Percentiles rank a stretch among this genome's conserved stretches.
These are phyloP conservation scores for Schizosaccharomyces osmophilus DNA, from an alignment of 805 yeast genomes.

Conservation along the genomic window DNA sequence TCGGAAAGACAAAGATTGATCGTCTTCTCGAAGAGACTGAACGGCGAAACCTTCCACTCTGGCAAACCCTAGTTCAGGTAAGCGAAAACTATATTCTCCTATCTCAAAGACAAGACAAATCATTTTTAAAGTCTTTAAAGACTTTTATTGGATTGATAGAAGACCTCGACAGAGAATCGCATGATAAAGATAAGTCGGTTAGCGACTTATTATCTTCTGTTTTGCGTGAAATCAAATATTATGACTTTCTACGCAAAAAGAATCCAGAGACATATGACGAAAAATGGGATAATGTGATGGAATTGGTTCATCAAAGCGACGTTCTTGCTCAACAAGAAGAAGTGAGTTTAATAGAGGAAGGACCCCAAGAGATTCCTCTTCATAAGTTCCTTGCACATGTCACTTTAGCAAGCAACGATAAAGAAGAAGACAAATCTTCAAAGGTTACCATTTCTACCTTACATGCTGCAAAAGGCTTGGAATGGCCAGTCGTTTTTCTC, in stretches of 20 bases:
- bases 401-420: not conserved
- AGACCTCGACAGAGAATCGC: not conserved
- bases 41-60: slow-evolving; percentile 4
- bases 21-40: slow-evolving; percentile 10
- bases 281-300: slow-evolving; percentile 9
- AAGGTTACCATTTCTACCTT: slow-evolving; percentile 49
- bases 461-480: slow-evolving; percentile 82
- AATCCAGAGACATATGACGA: slow-evolving; percentile 6
- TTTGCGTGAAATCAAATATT: not conserved
- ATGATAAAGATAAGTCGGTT: not conserved
- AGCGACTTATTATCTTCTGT: not conserved
- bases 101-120: not conserved
- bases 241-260: slow-evolving; percentile 2
- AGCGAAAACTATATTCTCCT: slow-evolving; percentile 3
- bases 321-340: not conserved
- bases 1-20: slow-evolving; percentile 33
- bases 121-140: not conserved
- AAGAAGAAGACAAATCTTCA: not conserved
- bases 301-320: slow-evolving; percentile 2
- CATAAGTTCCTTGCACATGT: not conserved
- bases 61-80: slow-evolving; percentile 6
- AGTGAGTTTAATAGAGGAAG: not conserved
- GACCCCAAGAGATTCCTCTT: not conserved
- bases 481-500: slow-evolving; percentile 80
- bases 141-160: not conserved